Evolutionary conservation across 306 rosid species (phyloP).

Genomic region (Dalbergia cultrata): DNA sequence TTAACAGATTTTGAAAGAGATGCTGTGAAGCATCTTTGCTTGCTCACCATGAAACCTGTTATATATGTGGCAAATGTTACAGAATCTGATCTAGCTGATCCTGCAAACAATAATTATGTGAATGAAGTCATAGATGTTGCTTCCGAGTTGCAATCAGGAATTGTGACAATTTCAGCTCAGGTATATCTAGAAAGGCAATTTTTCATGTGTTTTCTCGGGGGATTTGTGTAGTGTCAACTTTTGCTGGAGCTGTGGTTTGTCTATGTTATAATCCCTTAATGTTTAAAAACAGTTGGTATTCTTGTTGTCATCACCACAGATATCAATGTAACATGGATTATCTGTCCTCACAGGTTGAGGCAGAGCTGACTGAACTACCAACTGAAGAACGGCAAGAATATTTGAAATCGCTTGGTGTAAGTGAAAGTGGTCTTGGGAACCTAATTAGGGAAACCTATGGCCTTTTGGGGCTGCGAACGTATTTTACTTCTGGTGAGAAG

Average conservation of each 20-base stretch:
- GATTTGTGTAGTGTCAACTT: conserved; percentile 18
- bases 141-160: conserved; percentile 79
- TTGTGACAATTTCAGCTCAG: conserved; percentile 96
- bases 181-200: conserved; percentile 51
- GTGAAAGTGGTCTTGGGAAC: conserved; percentile 96
- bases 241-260: conserved; percentile 29
- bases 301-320: conserved; percentile 34
- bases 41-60: conserved; percentile 92
- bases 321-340: conserved; percentile 28
- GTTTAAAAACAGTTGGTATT: conserved; percentile 13
- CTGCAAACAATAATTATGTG: conserved; percentile 69
- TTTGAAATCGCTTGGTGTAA: conserved; percentile 89
- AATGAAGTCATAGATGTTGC: conserved; percentile 75
- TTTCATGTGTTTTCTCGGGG: conserved; percentile 9
- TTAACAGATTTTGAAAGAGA: conserved; percentile 83
- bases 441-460: conserved; percentile 89
- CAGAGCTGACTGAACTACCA: conserved; percentile 91
- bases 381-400: conserved; percentile 87
- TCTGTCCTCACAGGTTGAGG: conserved; percentile 82
- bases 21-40: conserved; percentile 82
- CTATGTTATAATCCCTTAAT: conserved; percentile 30
- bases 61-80: conserved; percentile 95
- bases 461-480: conserved; percentile 86
- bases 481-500: conserved; percentile 98
- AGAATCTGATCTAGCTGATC: conserved; percentile 87